Conservation (phyloP, 1,284 basidiomycete genomes). For the Ustilago bromivora region DNA sequence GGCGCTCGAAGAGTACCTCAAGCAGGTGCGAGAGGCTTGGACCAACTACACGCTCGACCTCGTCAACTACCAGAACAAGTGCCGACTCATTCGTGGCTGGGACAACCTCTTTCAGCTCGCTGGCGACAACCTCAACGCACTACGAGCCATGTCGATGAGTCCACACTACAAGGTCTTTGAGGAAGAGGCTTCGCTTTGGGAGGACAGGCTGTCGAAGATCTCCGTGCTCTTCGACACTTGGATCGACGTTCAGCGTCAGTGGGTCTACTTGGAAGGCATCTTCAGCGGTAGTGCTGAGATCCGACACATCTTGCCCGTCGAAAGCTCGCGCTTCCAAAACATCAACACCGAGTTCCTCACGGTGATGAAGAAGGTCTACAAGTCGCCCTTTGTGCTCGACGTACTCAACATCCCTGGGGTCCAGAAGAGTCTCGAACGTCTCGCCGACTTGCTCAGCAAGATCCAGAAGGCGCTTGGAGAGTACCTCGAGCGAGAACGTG, state of each 20-base stretch:
- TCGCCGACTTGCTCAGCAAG: constrained; percentile 95
- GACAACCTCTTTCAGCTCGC: constrained; percentile 79
- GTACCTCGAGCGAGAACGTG: constrained; percentile 96
- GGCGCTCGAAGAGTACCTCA: constrained; percentile 72
- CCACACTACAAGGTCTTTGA: constrained; percentile 70
- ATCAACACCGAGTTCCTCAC: constrained; percentile 98
- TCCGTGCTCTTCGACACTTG: constrained; percentile 94
- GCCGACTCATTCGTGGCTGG: constrained; percentile 89
- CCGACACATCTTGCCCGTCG: constrained; percentile 90
- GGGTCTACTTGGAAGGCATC: constrained; percentile 99
- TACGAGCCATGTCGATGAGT: constrained; percentile 82
- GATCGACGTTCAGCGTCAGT: constrained; percentile 99
- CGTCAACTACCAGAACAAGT: constrained; percentile 99
- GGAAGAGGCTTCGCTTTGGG: constrained; percentile 71
- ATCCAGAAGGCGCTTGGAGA: constrained; percentile 99
- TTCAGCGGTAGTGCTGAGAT: constrained; percentile 95
- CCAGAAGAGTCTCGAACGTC: constrained; percentile 95
- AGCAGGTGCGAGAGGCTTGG: constrained; percentile 90
- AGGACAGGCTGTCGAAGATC: constrained; percentile 68
- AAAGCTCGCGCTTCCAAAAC: constrained; percentile 95
- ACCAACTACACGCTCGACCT: constrained; percentile 94
- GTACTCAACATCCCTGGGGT: constrained; percentile 96
- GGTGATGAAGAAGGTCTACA: constrained; percentile 99
- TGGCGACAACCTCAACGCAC: constrained; percentile 83
- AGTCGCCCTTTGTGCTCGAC: constrained; percentile 96